Percentiles rank a stretch among this genome's conserved stretches.
These are phyloP conservation scores for Clonostachys chloroleuca DNA, from an alignment of 2,329 filamentous ascomycete genomes.

Conservation along the genomic window DNA sequence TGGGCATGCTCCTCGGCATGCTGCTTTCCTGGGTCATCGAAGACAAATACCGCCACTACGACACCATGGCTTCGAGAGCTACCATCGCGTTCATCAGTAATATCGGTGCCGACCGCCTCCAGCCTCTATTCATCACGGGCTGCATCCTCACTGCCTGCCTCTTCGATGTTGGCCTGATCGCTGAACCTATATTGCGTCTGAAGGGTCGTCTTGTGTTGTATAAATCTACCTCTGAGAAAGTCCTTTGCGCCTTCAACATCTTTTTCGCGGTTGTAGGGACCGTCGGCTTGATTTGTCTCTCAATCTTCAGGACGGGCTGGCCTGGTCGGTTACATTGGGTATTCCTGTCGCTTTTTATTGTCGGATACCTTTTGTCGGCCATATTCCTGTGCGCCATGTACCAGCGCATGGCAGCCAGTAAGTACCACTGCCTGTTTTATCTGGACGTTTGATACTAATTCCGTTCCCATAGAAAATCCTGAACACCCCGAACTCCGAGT, in stretches of 20 bases:
- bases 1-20: slow-evolving; percentile 64
- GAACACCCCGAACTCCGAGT: slow-evolving; percentile 67
- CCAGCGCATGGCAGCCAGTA: slow-evolving; percentile 72
- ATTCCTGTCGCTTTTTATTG: slow-evolving; percentile 81
- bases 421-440: slow-evolving; percentile 12
- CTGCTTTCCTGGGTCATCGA: slow-evolving; percentile 65
- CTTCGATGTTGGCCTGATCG: slow-evolving; percentile 74
- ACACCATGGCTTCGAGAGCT: slow-evolving; percentile 54
- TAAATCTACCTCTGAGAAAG: slow-evolving; percentile 55
- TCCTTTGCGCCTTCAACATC: slow-evolving; percentile 58
- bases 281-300: slow-evolving; percentile 73
- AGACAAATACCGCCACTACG: slow-evolving; percentile 48
- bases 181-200: slow-evolving; percentile 84
- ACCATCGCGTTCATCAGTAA: slow-evolving; percentile 70
- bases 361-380: slow-evolving; percentile 78
- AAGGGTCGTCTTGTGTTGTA: slow-evolving; percentile 75
- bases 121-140: slow-evolving; percentile 76
- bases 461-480: slow-evolving; percentile 53
- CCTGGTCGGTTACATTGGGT: slow-evolving; percentile 66
- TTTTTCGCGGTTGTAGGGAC: slow-evolving; percentile 71
- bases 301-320: slow-evolving; percentile 75
- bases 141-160: slow-evolving; percentile 69
- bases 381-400: slow-evolving; percentile 90
- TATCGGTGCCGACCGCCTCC: slow-evolving; percentile 57
- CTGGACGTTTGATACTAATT: neutral